phyloP scores from a whole-genome alignment of 2,329 filamentous ascomycete species.

The Sodiomyces alkalinus region DNA sequence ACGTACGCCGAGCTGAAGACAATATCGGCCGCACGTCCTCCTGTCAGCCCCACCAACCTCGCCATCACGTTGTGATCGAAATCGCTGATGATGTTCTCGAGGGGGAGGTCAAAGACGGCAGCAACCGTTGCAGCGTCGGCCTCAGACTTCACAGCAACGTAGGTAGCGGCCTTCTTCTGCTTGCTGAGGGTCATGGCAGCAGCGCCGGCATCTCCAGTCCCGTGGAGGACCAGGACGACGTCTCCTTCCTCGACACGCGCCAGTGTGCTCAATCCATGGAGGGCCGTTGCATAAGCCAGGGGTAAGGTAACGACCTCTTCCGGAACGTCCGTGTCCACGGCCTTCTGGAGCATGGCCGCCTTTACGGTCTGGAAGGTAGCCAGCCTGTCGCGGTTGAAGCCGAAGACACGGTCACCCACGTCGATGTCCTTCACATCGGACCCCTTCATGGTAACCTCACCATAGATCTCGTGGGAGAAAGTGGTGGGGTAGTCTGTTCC shows the following conservation, averaged over 20 bases:
- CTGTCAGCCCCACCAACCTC: conserved; percentile 4
- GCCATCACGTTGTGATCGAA: conserved; percentile 1
- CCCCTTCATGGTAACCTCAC: conserved; percentile 10
- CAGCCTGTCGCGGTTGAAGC: conserved; percentile 9
- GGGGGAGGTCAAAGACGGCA: conserved; percentile 2
- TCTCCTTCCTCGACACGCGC: too few relatives aligned
- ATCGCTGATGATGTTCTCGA: background rate
- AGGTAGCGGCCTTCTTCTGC: conserved; percentile 7
- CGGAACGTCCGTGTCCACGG: conserved; percentile 6
- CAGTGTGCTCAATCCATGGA: too few relatives aligned
- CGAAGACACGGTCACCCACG: conserved; percentile 12
- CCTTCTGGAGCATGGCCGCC: conserved; percentile 7
- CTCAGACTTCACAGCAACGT: conserved; percentile 5
- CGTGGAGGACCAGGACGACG: conserved; percentile 9
- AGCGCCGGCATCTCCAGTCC: conserved; percentile 8
- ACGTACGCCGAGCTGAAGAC: conserved; percentile 8
- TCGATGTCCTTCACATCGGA: conserved; percentile 6
- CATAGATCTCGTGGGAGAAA: too few relatives aligned
- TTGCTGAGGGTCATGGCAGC: conserved; percentile 11
- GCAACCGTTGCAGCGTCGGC: conserved; percentile 6
- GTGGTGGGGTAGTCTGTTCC: conserved; percentile 10
- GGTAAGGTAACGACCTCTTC: conserved; percentile 4
- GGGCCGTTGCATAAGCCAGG: too few relatives aligned
- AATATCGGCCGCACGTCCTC: conserved; percentile 7
- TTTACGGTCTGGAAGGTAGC: conserved; percentile 9